Conservation (phyloP, 805 yeast species). For the Wickerhamiella galacta region DNA sequence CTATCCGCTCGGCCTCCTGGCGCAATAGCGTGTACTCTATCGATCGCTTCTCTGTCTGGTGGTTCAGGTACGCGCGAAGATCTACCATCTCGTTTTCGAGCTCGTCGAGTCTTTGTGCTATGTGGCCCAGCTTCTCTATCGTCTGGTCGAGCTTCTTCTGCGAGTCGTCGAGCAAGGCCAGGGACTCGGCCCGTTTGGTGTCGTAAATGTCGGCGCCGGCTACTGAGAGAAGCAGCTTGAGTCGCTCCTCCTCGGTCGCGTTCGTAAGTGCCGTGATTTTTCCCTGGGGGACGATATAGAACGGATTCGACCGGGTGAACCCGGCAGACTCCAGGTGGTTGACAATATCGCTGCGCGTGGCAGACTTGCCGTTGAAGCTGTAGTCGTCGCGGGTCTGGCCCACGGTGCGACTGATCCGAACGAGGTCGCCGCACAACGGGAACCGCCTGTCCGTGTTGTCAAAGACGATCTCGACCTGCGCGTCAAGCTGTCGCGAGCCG, state of each 20-base stretch:
- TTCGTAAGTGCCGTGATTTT: conserved; percentile 74
- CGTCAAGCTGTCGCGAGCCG: not conserved
- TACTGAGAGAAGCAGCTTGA: conserved; percentile 68
- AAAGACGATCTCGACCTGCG: conserved; percentile 61
- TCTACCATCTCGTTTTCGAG: conserved; percentile 68
- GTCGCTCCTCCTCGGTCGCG: conserved; percentile 71
- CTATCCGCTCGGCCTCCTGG: conserved; percentile 31
- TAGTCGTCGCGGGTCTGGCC: conserved; percentile 70
- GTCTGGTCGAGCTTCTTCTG: conserved; percentile 45
- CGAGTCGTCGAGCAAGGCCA: conserved; percentile 62
- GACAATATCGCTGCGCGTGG: conserved; percentile 66
- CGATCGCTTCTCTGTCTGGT: conserved; percentile 51
- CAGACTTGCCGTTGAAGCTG: conserved; percentile 61
- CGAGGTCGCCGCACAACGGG: conserved; percentile 50
- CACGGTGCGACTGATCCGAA: conserved; percentile 69
- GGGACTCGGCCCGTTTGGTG: conserved; percentile 56
- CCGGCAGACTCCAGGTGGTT: conserved; percentile 77
- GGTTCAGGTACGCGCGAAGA: conserved; percentile 46
- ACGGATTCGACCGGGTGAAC: conserved; percentile 76
- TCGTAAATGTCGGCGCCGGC: conserved; percentile 93
- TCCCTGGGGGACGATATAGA: conserved; percentile 95
- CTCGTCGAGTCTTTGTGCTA: conserved; percentile 57
- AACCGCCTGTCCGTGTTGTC: conserved; percentile 67
- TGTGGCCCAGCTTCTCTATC: conserved; percentile 51
- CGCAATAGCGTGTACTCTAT: conserved; percentile 62